phyloP scores from a whole-genome alignment of 2,329 filamentous ascomycete species.

The Balansia obtecta region DNA sequence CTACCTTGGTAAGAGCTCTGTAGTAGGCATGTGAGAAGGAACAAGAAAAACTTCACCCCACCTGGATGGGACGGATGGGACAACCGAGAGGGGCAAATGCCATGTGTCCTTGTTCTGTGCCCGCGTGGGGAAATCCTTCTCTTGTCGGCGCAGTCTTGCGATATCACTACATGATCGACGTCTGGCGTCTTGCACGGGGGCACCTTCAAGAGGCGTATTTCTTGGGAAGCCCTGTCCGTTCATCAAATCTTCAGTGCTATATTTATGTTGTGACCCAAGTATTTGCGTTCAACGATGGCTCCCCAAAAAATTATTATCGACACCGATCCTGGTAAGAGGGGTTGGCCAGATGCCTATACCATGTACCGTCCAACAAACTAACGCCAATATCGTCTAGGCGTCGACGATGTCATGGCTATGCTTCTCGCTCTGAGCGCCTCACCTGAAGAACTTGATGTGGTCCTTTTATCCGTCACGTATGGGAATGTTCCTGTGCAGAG shows the following conservation, averaged over 20 bases:
- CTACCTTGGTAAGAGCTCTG: no score
- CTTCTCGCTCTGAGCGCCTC: conserved; percentile 73
- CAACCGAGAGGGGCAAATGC: neutral
- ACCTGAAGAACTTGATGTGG: conserved; percentile 73
- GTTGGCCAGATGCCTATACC: conserved; percentile 6
- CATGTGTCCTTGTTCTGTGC: neutral
- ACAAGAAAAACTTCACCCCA: neutral
- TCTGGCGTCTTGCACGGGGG: conserved; percentile 2
- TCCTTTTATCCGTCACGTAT: conserved; percentile 81
- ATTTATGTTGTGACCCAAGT: neutral
- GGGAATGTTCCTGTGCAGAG: conserved; percentile 84
- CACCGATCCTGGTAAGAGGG: conserved; percentile 66
- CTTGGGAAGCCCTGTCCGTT: neutral
- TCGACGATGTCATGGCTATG: conserved; percentile 84
- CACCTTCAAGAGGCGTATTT: neutral
- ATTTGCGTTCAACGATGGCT: conserved; percentile 35
- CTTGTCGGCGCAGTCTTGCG: neutral
- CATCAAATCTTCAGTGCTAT: neutral
- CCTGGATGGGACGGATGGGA: neutral
- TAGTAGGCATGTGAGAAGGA: no score
- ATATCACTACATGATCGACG: neutral
- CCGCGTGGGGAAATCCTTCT: neutral
- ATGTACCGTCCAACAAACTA: neutral
- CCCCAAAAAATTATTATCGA: conserved; percentile 83
- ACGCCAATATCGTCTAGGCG: conserved; percentile 34